Evolutionary conservation across 148 eudicot species (phyloP).

Genomic region (Cornus suecica): DNA sequence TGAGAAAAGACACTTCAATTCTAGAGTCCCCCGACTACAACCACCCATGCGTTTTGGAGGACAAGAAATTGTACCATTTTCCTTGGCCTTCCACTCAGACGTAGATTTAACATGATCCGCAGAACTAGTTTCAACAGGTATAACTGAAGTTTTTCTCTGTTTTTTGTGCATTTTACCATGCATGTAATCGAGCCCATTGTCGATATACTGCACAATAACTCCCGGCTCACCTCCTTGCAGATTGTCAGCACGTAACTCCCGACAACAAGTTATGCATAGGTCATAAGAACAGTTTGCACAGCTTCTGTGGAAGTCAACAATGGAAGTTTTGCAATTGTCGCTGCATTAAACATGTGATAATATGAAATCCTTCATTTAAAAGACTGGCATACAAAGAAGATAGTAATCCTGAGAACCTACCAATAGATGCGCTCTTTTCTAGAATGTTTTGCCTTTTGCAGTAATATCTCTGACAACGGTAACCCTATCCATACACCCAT

Average conservation of each 20-base stretch:
- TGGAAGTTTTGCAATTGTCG: conserved; percentile 47
- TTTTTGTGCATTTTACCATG: conserved; percentile 24
- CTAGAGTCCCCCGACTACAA: conserved; percentile 36
- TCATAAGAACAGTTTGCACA: conserved; percentile 49
- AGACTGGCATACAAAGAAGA: not conserved
- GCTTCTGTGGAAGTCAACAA: conserved; percentile 49
- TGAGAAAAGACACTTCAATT: conserved; percentile 30
- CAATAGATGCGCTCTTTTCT: conserved; percentile 34
- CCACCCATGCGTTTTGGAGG: conserved; percentile 45
- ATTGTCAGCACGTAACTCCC: conserved; percentile 46
- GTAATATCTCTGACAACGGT: conserved; percentile 20
- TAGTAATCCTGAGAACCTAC: conserved; percentile 18
- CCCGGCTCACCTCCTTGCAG: conserved; percentile 35
- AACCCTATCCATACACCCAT: conserved; percentile 21
- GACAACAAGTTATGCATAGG: conserved; percentile 57
- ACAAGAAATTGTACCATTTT: conserved; percentile 47
- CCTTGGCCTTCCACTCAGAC: conserved; percentile 44
- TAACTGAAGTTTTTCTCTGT: not conserved
- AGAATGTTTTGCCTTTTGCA: conserved; percentile 16
- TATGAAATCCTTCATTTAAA: not conserved
- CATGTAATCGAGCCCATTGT: conserved; percentile 35
- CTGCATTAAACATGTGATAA: conserved; percentile 35
- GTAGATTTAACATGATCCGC: conserved; percentile 7
- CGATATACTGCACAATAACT: conserved; percentile 28
- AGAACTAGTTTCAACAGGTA: conserved; percentile 8